These are phyloP conservation scores for Lasiosphaeria miniovina DNA, from an alignment of 495 filamentous ascomycete genomes.

Conservation along the genomic window DNA sequence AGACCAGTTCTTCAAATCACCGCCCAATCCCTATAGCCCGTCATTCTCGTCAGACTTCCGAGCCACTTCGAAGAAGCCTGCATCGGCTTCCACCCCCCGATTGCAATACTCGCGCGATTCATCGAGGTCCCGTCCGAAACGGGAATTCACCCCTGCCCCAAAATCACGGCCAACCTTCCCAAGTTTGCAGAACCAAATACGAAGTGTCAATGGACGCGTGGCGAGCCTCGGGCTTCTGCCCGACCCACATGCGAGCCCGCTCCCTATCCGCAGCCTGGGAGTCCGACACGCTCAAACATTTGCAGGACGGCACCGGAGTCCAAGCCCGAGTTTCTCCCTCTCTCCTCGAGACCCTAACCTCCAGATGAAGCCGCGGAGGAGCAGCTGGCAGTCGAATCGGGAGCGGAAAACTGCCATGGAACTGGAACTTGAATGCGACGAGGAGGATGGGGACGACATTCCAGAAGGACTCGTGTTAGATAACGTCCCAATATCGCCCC, in stretches of 20 bases:
- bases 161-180: constrained; percentile 27
- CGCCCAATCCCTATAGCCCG: constrained; percentile 40
- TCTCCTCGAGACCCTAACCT: constrained; percentile 43
- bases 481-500: constrained; percentile 93
- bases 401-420: constrained; percentile 74
- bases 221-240: constrained; percentile 29
- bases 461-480: constrained; percentile 88
- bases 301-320: constrained; percentile 34
- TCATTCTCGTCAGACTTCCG: constrained; percentile 42
- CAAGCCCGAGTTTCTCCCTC: constrained; percentile 40
- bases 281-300: constrained; percentile 33
- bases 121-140: constrained; percentile 23
- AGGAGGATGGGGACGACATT: constrained; percentile 81
- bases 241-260: constrained; percentile 31
- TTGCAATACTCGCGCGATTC: constrained; percentile 27
- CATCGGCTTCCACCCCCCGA: constrained; percentile 30
- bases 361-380: constrained; percentile 48
- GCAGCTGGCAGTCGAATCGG: constrained; percentile 67
- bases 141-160: constrained; percentile 15
- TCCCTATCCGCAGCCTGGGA: constrained; percentile 35
- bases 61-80: constrained; percentile 37
- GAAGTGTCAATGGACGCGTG: constrained; percentile 31
- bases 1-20: constrained; percentile 44
- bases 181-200: constrained; percentile 29
- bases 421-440: constrained; percentile 82